phyloP scores from a whole-genome alignment of 2,329 filamentous ascomycete species.

The Paraconiothyrium sp. region DNA sequence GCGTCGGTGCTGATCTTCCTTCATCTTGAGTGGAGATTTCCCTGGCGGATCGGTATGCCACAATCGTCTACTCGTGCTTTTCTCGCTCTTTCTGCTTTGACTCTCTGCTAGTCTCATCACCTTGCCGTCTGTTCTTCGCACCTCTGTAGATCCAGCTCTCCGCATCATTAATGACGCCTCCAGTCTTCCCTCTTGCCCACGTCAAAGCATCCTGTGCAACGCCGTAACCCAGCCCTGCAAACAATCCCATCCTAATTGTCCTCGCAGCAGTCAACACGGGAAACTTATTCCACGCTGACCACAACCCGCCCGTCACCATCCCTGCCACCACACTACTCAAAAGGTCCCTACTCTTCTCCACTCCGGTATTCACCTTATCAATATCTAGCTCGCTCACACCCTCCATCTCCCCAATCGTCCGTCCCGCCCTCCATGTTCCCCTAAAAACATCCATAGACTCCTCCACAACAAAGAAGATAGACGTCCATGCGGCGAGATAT shows the following conservation, averaged over 20 bases:
- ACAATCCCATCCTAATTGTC: constrained; percentile 81
- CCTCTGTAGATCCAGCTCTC: constrained; percentile 56
- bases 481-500: constrained; percentile 76
- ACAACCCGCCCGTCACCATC: constrained; percentile 82
- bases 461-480: constrained; percentile 82
- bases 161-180: constrained; percentile 58
- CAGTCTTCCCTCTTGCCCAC: constrained; percentile 72
- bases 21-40: constrained; percentile 6
- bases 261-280: constrained; percentile 68
- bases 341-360: constrained; percentile 68
- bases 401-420: constrained; percentile 48
- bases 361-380: constrained; percentile 35
- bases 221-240: constrained; percentile 82
- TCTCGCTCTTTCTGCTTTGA: constrained; percentile 24
- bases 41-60: not conserved
- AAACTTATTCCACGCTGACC: constrained; percentile 86
- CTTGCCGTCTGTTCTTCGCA: constrained; percentile 45
- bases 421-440: constrained; percentile 55
- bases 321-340: constrained; percentile 84
- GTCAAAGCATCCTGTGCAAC: constrained; percentile 80
- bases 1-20: too few species aligned
- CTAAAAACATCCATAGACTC: constrained; percentile 80
- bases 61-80: not conserved
- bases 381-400: constrained; percentile 48
- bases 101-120: constrained; percentile 39